Evolutionary conservation across 352 stramenopile species (phyloP).

Genomic region (Hyaloperonospora brassicae): DNA sequence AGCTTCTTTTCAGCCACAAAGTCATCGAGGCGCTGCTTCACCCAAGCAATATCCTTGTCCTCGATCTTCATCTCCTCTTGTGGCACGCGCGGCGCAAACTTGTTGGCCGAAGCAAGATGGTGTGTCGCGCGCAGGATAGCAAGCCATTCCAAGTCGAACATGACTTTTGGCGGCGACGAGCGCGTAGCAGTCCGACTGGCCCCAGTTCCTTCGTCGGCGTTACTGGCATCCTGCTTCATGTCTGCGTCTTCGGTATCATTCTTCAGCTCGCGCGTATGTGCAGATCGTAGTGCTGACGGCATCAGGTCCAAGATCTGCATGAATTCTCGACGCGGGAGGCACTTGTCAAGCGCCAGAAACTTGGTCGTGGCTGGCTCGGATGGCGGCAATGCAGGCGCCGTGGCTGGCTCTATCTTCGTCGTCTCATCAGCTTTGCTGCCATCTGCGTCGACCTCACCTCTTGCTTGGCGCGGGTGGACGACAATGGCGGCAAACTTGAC

Average conservation of each 20-base stretch:
- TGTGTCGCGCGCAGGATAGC: constrained; percentile 90
- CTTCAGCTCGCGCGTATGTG: constrained; percentile 5
- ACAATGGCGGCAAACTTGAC: constrained; percentile 97
- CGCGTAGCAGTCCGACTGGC: constrained; percentile 1
- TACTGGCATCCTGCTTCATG: constrained; percentile 5
- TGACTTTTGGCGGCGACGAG: constrained; percentile 46
- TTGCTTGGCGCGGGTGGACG: constrained; percentile 41
- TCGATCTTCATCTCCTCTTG: constrained; percentile 72
- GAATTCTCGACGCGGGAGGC: constrained; percentile 90
- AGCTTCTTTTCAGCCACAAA: constrained; percentile 50
- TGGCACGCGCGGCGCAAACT: constrained; percentile 57
- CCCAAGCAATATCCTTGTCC: constrained; percentile 66
- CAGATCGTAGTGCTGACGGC: constrained; percentile 3
- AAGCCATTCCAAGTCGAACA: constrained; percentile 94
- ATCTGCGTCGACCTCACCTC: not conserved
- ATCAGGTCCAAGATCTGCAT: constrained; percentile 90
- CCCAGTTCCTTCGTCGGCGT: constrained; percentile 1
- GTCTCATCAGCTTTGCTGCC: constrained; percentile 2
- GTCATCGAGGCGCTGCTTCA: constrained; percentile 42
- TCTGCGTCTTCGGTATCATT: not conserved
- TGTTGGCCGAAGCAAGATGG: constrained; percentile 64
- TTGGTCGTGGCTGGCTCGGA: constrained; percentile 25
- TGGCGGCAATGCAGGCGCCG: constrained; percentile 2
- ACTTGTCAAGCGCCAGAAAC: constrained; percentile 96
- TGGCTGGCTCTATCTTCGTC: constrained; percentile 7